Conservation (phyloP, 2,329 filamentous ascomycete species). For the Tothia fuscella region DNA sequence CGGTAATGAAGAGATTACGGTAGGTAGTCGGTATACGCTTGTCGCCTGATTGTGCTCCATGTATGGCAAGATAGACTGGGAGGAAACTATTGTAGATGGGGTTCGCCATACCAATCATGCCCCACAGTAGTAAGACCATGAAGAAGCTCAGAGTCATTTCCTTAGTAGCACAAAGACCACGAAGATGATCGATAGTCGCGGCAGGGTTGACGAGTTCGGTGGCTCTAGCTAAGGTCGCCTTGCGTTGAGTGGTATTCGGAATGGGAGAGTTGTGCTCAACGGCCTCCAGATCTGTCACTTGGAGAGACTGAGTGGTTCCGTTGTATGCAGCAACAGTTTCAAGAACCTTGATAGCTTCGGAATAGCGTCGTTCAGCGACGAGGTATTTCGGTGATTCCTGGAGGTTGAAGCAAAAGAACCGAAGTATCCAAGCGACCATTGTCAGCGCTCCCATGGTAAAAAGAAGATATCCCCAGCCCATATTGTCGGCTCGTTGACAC, state of each 20-base stretch:
- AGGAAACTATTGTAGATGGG: constrained; percentile 67
- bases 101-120: constrained; percentile 58
- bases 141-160: constrained; percentile 48
- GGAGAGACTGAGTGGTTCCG: constrained; percentile 39
- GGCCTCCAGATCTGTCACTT: constrained; percentile 30
- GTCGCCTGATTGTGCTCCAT: constrained; percentile 45
- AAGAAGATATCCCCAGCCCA: constrained; percentile 46
- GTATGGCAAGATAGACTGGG: constrained; percentile 47
- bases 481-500: constrained; percentile 40
- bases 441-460: constrained; percentile 41
- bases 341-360: constrained; percentile 37
- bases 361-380: constrained; percentile 40
- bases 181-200: constrained; percentile 37
- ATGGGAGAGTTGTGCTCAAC: neutral
- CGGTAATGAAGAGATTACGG: constrained; percentile 62
- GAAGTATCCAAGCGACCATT: constrained; percentile 39
- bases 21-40: constrained; percentile 46
- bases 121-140: constrained; percentile 59
- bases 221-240: neutral
- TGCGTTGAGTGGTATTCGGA: too few relatives aligned
- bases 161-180: constrained; percentile 51
- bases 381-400: constrained; percentile 47
- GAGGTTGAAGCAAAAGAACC: constrained; percentile 41
- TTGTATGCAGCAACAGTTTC: constrained; percentile 41
- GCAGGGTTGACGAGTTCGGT: neutral